Evolutionary conservation across 1,284 basidiomycete species (phyloP).

Genomic region (Leccinum fuscescens): DNA sequence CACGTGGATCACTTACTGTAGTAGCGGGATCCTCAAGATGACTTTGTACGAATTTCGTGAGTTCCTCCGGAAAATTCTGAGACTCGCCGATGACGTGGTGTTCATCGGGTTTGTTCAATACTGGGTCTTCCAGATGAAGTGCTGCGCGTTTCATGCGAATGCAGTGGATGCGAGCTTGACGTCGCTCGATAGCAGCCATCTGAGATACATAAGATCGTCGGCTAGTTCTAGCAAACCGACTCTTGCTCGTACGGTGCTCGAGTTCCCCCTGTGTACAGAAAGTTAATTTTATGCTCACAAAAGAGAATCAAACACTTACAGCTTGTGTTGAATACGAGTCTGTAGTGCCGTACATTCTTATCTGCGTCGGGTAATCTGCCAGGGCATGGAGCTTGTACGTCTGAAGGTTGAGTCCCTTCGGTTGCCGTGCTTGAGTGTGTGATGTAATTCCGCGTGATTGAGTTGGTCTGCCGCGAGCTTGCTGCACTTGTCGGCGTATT

Average conservation of each 20-base stretch:
- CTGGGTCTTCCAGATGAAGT: not conserved
- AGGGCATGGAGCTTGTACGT: not conserved
- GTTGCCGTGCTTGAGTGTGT: not conserved
- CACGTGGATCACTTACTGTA: not conserved
- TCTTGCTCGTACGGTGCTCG: not conserved
- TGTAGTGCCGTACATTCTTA: no score
- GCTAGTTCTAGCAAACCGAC: not conserved
- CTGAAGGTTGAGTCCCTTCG: not conserved
- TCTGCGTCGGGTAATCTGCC: not conserved
- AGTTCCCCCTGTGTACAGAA: not conserved
- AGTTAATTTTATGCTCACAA: no score
- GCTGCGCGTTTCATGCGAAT: not conserved
- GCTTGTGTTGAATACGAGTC: no score
- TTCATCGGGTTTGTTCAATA: not conserved
- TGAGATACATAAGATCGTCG: not conserved
- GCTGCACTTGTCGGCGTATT: not conserved
- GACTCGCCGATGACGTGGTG: slow-evolving; percentile 19
- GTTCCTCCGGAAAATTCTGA: slow-evolving; percentile 11
- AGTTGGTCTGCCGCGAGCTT: not conserved
- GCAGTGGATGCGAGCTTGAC: not conserved
- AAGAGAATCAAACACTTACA: no score
- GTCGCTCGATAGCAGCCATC: not conserved
- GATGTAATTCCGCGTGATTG: not conserved
- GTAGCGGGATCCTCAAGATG: not conserved
- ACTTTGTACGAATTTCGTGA: slow-evolving; percentile 15